Base-by-base conservation (phyloP, 2,329 filamentous ascomycete species). In the Aureobasidium pullulans region DNA sequence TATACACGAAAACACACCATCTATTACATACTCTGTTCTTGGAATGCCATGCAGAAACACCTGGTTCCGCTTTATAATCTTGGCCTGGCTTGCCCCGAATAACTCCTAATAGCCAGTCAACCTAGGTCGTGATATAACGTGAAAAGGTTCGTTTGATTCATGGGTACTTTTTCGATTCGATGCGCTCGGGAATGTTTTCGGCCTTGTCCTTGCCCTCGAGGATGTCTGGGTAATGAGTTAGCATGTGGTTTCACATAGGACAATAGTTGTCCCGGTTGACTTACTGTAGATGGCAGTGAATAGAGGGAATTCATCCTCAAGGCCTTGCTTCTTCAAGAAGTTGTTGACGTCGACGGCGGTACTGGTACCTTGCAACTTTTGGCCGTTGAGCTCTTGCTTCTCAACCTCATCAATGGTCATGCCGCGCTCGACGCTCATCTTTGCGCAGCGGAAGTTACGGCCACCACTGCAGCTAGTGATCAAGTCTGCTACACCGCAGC, bases 391-490 rank as follows among this genome's bases (percentile, higher is more conserved):
- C 72, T 96, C 92, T 61, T 85, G 83, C 70, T 84, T 82, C 79
- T 99, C 94, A 44, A 99, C 86, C 73, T 97, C 90, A 66, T 88
- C 85, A 40, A 99, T 90, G 8, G 84, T 81, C 65, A 93, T 80
- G 32, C 88, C 87, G 69, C 87, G 84, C 77, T 92, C 83, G 34
- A 96, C 84, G 29, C 89, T 86, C 79, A 92, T 85, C 80, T 88
- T 95, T 52, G 94, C 93, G 73, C 93, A 97, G 60, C 89, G 86
- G 79, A 94, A 96, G 77, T 99, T 99, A 62, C 94, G 84, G 11
- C 94, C 94, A 63, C 91, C 90, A 56, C 86, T 89, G 76, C 91
- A 97, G 59, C 88, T 94, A 1, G 94, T 97, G 70, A 99, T 96
- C 65, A 99, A 77, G 75, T 99, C 94, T 31, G 94, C 94, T 40